phyloP scores from a whole-genome alignment of 2,329 filamentous ascomycete genomes.

The Capronia americana region DNA sequence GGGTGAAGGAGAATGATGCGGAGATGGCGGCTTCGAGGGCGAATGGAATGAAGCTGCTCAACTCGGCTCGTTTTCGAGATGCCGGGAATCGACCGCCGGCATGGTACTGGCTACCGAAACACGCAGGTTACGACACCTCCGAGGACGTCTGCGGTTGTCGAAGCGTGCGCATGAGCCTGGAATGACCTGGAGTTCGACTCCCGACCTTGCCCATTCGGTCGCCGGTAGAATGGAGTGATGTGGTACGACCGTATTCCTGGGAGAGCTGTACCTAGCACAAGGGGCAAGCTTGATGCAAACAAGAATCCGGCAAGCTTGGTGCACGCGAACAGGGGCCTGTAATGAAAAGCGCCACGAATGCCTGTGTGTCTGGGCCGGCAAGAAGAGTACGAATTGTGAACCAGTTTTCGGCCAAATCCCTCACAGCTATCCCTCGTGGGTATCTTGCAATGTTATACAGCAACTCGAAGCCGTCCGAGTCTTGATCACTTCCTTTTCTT shows the following conservation, averaged over 20 bases:
- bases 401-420: not conserved
- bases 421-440: conserved; percentile 13
- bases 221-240: conserved; percentile 9
- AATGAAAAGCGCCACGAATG: not conserved
- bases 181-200: not conserved
- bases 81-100: conserved; percentile 5
- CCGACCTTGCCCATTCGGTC: conserved; percentile 11
- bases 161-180: not conserved
- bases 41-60: not conserved
- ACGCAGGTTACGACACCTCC: not conserved
- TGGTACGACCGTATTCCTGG: not conserved
- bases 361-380: not conserved
- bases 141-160: not conserved
- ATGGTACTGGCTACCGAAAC: not conserved
- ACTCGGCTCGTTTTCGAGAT: conserved; percentile 10
- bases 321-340: not conserved
- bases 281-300: not conserved
- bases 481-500: conserved; percentile 31
- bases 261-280: not conserved
- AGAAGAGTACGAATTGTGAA: not conserved
- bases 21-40: conserved; percentile 12
- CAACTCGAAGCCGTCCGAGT: conserved; percentile 9
- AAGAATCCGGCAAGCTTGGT: not conserved
- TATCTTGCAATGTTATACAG: conserved; percentile 31
- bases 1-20: conserved; percentile 5